These are phyloP conservation scores for Acanthamoeba triangularis DNA, from an alignment of 208 protist species.

Conservation along the genomic window DNA sequence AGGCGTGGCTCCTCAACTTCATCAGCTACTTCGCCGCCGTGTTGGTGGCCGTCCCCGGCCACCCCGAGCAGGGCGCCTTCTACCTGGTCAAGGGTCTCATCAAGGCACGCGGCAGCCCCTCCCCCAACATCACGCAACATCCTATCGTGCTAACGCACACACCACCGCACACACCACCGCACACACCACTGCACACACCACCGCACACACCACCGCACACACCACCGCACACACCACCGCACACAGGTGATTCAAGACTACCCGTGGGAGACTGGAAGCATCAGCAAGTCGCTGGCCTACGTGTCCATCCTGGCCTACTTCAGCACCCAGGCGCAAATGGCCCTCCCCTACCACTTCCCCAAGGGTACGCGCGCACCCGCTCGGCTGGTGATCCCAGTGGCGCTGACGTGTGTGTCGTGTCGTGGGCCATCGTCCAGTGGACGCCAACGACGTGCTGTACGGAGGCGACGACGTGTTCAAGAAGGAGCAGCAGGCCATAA, in stretches of 20 bases:
- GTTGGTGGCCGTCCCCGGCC: conserved; percentile 87
- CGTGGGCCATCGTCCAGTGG: conserved; percentile 71
- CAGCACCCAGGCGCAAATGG: conserved; percentile 75
- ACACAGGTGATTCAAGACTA: conserved; percentile 77
- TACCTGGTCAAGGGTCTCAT: conserved; percentile 87
- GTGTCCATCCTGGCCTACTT: conserved; percentile 79
- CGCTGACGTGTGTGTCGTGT: background rate
- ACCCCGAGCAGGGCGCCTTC: conserved; percentile 88
- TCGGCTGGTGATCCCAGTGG: background rate
- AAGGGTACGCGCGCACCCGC: conserved; percentile 9
- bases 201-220: background rate
- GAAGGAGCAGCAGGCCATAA: conserved; percentile 82
- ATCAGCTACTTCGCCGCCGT: conserved; percentile 79
- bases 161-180: too few species aligned
- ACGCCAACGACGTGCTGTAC: conserved; percentile 88
- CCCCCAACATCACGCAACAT: background rate
- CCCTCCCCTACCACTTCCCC: conserved; percentile 84
- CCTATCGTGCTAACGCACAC: background rate
- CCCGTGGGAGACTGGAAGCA: conserved; percentile 75
- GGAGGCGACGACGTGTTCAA: conserved; percentile 78
- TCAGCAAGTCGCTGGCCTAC: conserved; percentile 73
- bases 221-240: background rate
- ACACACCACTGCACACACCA: background rate
- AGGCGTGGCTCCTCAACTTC: conserved; percentile 80
- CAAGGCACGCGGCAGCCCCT: conserved; percentile 77